phyloP scores from a whole-genome alignment of 1,284 basidiomycete genomes.

The Porogramme epimiltina region DNA sequence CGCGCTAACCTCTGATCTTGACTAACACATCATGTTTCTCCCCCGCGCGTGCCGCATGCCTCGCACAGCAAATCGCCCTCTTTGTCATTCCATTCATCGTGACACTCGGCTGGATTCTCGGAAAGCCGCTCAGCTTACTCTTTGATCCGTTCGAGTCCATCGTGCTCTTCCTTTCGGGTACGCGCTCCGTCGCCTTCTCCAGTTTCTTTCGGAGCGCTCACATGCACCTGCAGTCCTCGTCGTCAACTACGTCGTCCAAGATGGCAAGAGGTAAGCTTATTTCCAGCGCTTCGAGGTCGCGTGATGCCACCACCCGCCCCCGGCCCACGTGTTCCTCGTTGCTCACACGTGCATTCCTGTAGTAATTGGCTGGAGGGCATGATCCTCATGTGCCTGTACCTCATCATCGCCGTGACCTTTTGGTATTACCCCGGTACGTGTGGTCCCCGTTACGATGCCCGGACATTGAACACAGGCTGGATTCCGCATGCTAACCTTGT shows the following conservation, averaged over 20 bases:
- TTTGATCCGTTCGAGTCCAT: slow-evolving; percentile 72
- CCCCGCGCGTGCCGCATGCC: neutral
- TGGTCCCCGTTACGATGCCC: too few species aligned
- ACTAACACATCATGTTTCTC: too few species aligned
- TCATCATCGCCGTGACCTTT: slow-evolving; percentile 63
- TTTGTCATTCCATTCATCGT: slow-evolving; percentile 82
- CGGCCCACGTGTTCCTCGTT: neutral
- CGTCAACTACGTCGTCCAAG: slow-evolving; percentile 35
- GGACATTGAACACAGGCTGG: too few species aligned
- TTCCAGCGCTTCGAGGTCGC: neutral
- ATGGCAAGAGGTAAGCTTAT: slow-evolving; percentile 29
- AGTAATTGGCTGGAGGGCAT: slow-evolving; percentile 37
- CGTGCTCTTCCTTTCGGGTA: slow-evolving; percentile 43
- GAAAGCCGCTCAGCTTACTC: slow-evolving; percentile 64
- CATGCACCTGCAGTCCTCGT: slow-evolving; percentile 25
- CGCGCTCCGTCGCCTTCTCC: slow-evolving; percentile 43
- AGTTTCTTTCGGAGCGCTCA: slow-evolving; percentile 18
- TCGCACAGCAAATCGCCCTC: slow-evolving; percentile 78
- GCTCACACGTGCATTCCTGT: slow-evolving; percentile 9
- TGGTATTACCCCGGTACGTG: slow-evolving; percentile 63
- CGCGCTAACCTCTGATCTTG: too few species aligned
- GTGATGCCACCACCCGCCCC: too few species aligned
- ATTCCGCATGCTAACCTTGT: too few species aligned
- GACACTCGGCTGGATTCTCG: slow-evolving; percentile 63
- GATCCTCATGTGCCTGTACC: slow-evolving; percentile 60